A percentile compares a stretch with the other conserved stretches of the same genome.
Conservation (phyloP, 257 asterid species). For the Gentiana straminea region DNA sequence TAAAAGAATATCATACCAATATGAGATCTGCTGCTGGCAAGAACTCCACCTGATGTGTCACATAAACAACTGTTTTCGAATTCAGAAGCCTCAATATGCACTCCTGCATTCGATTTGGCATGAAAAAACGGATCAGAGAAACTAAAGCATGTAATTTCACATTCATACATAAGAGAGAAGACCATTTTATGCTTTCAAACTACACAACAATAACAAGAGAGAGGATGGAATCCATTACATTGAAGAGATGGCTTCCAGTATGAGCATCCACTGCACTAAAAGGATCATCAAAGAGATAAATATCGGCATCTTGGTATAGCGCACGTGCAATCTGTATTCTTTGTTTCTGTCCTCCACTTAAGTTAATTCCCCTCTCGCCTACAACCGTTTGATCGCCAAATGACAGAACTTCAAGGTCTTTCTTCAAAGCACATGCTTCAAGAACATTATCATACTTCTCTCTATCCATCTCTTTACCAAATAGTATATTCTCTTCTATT, state of each 20-base stretch:
- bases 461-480: constrained; percentile 70
- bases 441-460: constrained; percentile 48
- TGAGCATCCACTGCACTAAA: constrained; percentile 96
- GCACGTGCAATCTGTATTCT: constrained; percentile 91
- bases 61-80: constrained; percentile 58
- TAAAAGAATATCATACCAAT: constrained; percentile 41
- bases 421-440: constrained; percentile 68
- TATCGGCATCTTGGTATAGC: constrained; percentile 66
- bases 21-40: constrained; percentile 77
- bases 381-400: constrained; percentile 80
- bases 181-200: not conserved
- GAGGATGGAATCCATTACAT: constrained; percentile 30
- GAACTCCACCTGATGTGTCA: constrained; percentile 88
- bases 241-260: constrained; percentile 76
- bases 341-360: constrained; percentile 92
- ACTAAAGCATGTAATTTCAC: not conserved
- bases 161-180: not conserved
- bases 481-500: constrained; percentile 70
- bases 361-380: constrained; percentile 89
- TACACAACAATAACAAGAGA: not conserved
- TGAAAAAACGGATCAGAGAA: not conserved
- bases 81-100: constrained; percentile 51
- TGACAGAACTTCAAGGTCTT: constrained; percentile 67
- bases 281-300: constrained; percentile 83
- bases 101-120: constrained; percentile 37